Base-by-base conservation (phyloP, 169 alveolate species). In the Besnoitia besnoiti region DNA sequence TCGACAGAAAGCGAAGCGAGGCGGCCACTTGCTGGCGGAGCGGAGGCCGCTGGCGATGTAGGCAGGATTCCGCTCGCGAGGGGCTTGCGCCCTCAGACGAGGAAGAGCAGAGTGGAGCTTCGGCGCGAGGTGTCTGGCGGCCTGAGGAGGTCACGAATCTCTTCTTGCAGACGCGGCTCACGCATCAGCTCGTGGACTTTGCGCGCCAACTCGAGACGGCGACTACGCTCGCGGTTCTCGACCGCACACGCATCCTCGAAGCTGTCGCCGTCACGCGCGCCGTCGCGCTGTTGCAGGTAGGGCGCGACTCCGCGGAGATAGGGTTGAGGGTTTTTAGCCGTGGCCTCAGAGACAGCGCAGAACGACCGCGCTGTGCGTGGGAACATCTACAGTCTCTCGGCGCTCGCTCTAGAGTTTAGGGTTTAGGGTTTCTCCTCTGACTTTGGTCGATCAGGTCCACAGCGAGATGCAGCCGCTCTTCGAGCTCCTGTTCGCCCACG, bases 381-480 rank as follows among this genome's bases (percentile, higher is more conserved):
- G n/a, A n/a, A n/a, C n/a, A n/a, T n/a, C n/a, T n/a, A n/a, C n/a
- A n/a, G n/a, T n/a, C n/a, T n/a, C n/a, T n/a, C n/a, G n/a, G n/a
- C n/a, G n/a, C n/a, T n/a, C n/a, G n/a, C n/a, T n/a, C n/a, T n/a
- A n/a, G n/a, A n/a, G n/a, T n/a, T n/a, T n/a, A n/a, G n/a, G n/a
- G n/a, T n/a, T n/a, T n/a, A n/a, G n/a, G 44, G 0, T 27, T 50
- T 21, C 39, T 24, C 1, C 46, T 5, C 7, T 82, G 62, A 1
- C 19, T 44, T 49, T 40, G 40, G n/a, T n/a, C 62, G 82, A 49
- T 82, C 87, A 89, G 92, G 87, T 40, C 40, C 50, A 89, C 51
- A 39, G 73, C 24, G 61, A 42, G 92, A 77, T 89, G 88, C 77
- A 35, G 87, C 85, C 76, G 35, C 82, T 89, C 51, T 46, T 89